Percentiles rank a stretch among this genome's conserved stretches.
These are phyloP conservation scores for Starmerella scarabaei DNA, from an alignment of 805 yeast genomes.

Conservation along the genomic window DNA sequence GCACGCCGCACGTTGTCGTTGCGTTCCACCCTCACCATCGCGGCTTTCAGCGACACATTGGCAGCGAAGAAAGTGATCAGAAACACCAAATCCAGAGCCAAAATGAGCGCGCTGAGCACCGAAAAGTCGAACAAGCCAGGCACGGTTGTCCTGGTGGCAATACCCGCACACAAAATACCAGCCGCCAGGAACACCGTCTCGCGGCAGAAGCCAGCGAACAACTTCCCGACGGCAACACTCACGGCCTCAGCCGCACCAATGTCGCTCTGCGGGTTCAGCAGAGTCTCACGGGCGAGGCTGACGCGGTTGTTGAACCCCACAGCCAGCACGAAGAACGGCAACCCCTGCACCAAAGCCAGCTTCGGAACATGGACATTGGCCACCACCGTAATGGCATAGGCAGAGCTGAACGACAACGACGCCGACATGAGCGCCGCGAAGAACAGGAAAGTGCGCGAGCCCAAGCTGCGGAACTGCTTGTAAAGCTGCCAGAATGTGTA, in stretches of 20 bases:
- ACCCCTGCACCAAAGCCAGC: constrained; percentile 70
- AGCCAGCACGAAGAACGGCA: constrained; percentile 84
- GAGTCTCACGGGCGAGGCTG: constrained; percentile 40
- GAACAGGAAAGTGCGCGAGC: constrained; percentile 81
- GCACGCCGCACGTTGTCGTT: constrained; percentile 65
- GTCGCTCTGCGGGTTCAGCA: constrained; percentile 19
- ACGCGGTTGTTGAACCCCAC: constrained; percentile 85
- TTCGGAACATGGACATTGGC: constrained; percentile 54
- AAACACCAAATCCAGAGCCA: constrained; percentile 57
- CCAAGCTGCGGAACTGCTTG: constrained; percentile 58
- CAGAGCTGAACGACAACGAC: constrained; percentile 70
- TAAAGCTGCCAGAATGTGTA: constrained; percentile 66
- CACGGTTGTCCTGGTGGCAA: constrained; percentile 38
- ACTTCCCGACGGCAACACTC: constrained; percentile 31
- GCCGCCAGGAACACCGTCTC: constrained; percentile 63
- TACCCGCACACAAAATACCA: constrained; percentile 44
- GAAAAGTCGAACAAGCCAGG: constrained; percentile 72
- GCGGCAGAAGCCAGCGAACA: constrained; percentile 38
- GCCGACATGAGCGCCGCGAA: constrained; percentile 67
- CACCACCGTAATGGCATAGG: constrained; percentile 48
- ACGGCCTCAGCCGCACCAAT: constrained; percentile 33
- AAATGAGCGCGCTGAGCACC: constrained; percentile 53
- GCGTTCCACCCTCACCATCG: constrained; percentile 73
- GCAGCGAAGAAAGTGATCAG: constrained; percentile 75
- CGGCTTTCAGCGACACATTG: constrained; percentile 72